Evolutionary conservation across 768 basidiomycete species (phyloP), one percentile per base, ranked within the genome.

Genomic region (Rhodocollybia butyracea): DNA sequence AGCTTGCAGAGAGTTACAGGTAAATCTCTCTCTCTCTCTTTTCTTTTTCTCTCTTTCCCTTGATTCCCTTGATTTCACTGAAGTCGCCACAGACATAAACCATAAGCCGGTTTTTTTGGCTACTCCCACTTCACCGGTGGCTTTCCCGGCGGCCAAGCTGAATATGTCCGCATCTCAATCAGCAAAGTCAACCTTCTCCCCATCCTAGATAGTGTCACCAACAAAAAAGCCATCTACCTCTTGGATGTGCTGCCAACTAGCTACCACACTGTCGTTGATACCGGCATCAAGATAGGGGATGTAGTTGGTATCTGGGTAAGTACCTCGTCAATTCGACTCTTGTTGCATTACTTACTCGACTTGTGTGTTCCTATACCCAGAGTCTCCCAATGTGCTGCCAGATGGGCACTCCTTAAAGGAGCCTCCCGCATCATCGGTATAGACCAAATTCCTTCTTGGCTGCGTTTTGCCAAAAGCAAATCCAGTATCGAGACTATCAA

Each of bases 71-170:
- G n/a, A n/a, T n/a, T n/a, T n/a, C n/a, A n/a, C n/a, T n/a, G n/a
- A n/a, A n/a, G n/a, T n/a, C n/a, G n/a, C n/a, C n/a, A n/a, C n/a
- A n/a, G n/a, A n/a, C n/a, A n/a, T n/a, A n/a, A n/a, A n/a, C n/a
- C n/a, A n/a, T n/a, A n/a, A n/a, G 87, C 86, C 0, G 87, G 85
- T 0, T 84, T 88, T 71, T n/a, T n/a, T n/a, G n/a, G n/a, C n/a
- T n/a, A n/a, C 65, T 80, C 82, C 17, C 85, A 86, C 66, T 80
- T 88, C 60, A 83, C 84, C 0, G 85, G 86, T 4, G 88, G 88
- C 11, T 88, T 84, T 66, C 77, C 89, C 4, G 89, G 77, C n/a
- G 89, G 88, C 0, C 89, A 91, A 64, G 85, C 89, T 0, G 88
- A 91, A 66, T 89, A 84, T 61, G 84, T 86, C 3, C 77, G 85